Evolutionary conservation across 768 basidiomycete genomes (phyloP), one percentile per base, ranked within the genome.

Genomic region (Calocera cornea): DNA sequence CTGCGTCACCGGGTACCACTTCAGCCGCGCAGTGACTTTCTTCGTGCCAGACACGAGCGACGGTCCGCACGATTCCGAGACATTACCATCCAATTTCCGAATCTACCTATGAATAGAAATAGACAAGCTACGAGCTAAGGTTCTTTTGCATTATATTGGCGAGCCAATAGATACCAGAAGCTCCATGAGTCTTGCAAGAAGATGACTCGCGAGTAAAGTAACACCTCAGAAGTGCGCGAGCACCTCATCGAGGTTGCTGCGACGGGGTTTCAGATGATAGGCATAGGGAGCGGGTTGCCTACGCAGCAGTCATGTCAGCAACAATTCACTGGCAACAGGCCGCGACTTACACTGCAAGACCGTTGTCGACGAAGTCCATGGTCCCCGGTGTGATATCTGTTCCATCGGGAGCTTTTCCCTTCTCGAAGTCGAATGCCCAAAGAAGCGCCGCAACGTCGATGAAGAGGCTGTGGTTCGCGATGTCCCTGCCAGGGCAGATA

Each of bases 361-460:
- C 54, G 31, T 60, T 60, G 27, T 60, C 54, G 16, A 60, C 54
- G 19, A 60, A 60, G 54, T 60, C 54, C 54, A 60, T 60, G 14
- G 54, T 60, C 31, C 54, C 54, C 2, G 54, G 54, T 29, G 54
- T 60, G 27, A 60, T 60, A 5, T 60, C 54, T 19, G 14, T 60
- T 27, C 54, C 54, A 33, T 60, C 54, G 10, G 54, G 54, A 60
- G 14, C 54, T 19, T 60, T 60, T 27, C 14, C 54, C 54, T 60
- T 60, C 31, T 60, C 54, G 31, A 60, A 60, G 54, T 60, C 54
- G 19, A 60, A 60, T 31, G 54, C 54, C 54, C 54, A 60, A 10
- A 60, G 54, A 19, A 60, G 54, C 5, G 54, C 31, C 11, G 54
- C 54, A 33, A 22, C 54, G 22, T 60, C 54, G 54, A 60, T 60